phyloP scores from a whole-genome alignment of 805 yeast species.

The Ogataea minuta region DNA sequence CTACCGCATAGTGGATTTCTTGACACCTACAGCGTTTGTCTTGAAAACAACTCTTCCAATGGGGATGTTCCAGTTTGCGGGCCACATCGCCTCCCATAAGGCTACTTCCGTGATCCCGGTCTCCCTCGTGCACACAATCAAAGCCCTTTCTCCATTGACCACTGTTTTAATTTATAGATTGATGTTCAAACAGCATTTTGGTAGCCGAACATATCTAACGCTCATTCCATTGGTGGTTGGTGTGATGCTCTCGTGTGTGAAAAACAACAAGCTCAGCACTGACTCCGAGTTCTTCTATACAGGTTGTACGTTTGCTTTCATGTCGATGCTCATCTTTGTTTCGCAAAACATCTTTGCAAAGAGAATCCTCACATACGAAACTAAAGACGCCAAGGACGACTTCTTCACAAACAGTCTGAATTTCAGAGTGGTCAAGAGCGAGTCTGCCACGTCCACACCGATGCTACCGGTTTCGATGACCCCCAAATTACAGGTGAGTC shows the following conservation, averaged over 20 bases:
- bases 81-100: constrained; percentile 87
- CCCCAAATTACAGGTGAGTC: constrained; percentile 22
- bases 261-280: constrained; percentile 30
- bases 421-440: constrained; percentile 29
- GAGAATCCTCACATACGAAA: constrained; percentile 54
- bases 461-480: constrained; percentile 34
- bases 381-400: constrained; percentile 25
- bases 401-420: constrained; percentile 29
- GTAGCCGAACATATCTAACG: constrained; percentile 68
- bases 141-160: constrained; percentile 85
- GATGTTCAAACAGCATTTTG: constrained; percentile 57
- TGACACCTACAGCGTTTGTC: constrained; percentile 53
- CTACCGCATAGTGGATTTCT: constrained; percentile 38
- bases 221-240: constrained; percentile 78
- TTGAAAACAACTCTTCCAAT: constrained; percentile 78
- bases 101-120: constrained; percentile 93
- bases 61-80: constrained; percentile 91
- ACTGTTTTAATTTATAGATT: constrained; percentile 79
- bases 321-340: constrained; percentile 67
- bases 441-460: constrained; percentile 36
- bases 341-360: constrained; percentile 81
- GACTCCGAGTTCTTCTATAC: constrained; percentile 30
- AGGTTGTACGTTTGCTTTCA: constrained; percentile 51
- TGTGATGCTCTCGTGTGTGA: constrained; percentile 76
- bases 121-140: constrained; percentile 91